These are phyloP conservation scores for Daldinia concentrica DNA, from an alignment of 495 filamentous ascomycete species.

Conservation along the genomic window DNA sequence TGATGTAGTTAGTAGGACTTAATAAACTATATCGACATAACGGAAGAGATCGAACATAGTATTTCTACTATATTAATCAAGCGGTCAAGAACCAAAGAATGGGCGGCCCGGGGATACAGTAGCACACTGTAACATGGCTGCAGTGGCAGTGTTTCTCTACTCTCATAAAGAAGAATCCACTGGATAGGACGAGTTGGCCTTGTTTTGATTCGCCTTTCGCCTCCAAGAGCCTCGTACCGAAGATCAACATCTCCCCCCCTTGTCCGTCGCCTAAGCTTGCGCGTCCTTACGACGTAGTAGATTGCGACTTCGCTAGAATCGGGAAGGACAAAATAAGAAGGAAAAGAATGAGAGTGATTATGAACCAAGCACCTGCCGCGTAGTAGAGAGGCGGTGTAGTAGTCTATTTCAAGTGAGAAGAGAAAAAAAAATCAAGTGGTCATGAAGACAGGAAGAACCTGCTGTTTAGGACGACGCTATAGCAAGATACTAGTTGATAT, in stretches of 20 bases:
- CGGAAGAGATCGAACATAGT: not conserved
- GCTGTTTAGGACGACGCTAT: constrained; percentile 9
- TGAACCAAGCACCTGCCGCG: not conserved
- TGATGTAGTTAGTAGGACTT: no score
- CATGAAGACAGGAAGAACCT: constrained; percentile 27
- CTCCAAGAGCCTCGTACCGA: constrained; percentile 18
- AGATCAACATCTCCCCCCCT: constrained; percentile 11
- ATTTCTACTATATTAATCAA: not conserved
- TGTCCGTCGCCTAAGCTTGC: constrained; percentile 24
- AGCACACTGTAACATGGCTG: constrained; percentile 31
- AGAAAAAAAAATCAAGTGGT: constrained; percentile 8
- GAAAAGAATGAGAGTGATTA: constrained; percentile 7
- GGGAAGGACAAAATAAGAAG: not conserved
- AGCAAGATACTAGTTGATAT: constrained; percentile 2
- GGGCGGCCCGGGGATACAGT: not conserved
- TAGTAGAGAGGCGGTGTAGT: constrained; percentile 39
- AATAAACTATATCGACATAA: no score
- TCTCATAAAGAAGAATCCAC: not conserved
- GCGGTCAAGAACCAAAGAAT: constrained; percentile 19
- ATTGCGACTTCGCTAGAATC: constrained; percentile 19
- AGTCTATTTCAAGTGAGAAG: constrained; percentile 12
- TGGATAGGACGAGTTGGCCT: constrained; percentile 8
- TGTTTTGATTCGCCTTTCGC: constrained; percentile 23
- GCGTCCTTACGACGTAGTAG: constrained; percentile 36
- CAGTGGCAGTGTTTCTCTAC: constrained; percentile 24